These are phyloP conservation scores for Pneumocystis jirovecii DNA, from an alignment of 1,139 yeast species.

Conservation along the genomic window DNA sequence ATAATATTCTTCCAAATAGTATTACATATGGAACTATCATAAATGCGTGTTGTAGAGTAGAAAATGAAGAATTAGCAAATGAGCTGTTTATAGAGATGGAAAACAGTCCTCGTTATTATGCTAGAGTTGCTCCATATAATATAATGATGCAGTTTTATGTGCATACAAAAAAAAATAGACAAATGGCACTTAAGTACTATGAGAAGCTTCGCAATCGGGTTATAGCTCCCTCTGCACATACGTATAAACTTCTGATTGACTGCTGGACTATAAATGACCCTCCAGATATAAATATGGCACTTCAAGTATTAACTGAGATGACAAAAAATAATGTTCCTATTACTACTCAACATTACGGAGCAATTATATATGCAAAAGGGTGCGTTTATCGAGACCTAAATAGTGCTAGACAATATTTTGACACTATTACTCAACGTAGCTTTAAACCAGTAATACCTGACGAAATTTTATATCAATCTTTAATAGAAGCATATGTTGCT, in stretches of 20 bases:
- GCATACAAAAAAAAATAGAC: conserved; percentile 23
- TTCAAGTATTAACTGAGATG: conserved; percentile 21
- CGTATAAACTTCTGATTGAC: conserved; percentile 30
- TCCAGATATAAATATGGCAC: conserved; percentile 25
- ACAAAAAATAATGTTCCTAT: conserved; percentile 20
- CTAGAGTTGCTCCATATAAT: conserved; percentile 29
- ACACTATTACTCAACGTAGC: conserved; percentile 3
- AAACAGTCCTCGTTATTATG: conserved; percentile 19
- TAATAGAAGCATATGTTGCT: conserved; percentile 27
- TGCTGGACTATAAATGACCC: conserved; percentile 25
- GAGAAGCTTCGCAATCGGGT: conserved; percentile 20
- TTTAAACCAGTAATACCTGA: conserved; percentile 22
- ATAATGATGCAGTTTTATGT: conserved; percentile 28
- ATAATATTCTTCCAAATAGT: conserved; percentile 20
- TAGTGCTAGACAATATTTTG: conserved; percentile 25
- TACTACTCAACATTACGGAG: conserved; percentile 26
- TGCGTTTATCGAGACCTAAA: conserved; percentile 23
- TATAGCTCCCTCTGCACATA: conserved; percentile 25
- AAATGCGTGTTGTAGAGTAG: conserved; percentile 27
- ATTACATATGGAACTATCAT: conserved; percentile 31
- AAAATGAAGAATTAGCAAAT: conserved; percentile 24
- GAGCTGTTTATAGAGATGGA: conserved; percentile 27
- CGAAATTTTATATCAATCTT: conserved; percentile 27
- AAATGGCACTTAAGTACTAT: conserved; percentile 23
- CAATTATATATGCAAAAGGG: conserved; percentile 29